These are phyloP conservation scores for Aureobasidium namibiae DNA, from an alignment of 2,329 filamentous ascomycete genomes.

Conservation along the genomic window DNA sequence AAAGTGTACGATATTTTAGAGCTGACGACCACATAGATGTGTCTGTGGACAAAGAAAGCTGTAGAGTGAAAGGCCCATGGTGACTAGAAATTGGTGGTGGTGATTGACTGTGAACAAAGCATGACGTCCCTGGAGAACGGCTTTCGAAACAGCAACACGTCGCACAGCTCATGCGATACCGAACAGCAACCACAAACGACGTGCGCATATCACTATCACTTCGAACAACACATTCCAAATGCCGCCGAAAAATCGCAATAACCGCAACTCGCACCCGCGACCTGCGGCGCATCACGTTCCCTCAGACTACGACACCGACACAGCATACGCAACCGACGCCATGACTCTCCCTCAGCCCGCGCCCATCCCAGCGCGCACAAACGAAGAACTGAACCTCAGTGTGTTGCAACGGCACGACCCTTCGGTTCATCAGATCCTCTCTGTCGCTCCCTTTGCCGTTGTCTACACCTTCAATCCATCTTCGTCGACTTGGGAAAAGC, in stretches of 20 bases:
- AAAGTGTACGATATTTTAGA: background rate
- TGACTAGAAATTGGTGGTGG: background rate
- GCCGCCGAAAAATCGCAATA: constrained; percentile 5
- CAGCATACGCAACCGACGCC: constrained; percentile 27
- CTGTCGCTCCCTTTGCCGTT: constrained; percentile 76
- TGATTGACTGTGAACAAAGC: background rate
- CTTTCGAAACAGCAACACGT: background rate
- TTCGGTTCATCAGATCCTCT: constrained; percentile 62
- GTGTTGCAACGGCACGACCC: constrained; percentile 78
- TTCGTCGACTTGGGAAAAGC: constrained; percentile 71
- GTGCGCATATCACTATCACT: background rate
- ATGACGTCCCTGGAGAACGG: constrained; percentile 1
- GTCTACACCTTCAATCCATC: constrained; percentile 69
- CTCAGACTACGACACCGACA: constrained; percentile 48
- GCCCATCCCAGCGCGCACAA: constrained; percentile 51
- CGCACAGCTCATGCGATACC: background rate
- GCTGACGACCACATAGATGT: background rate
- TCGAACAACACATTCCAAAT: background rate
- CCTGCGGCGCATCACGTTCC: background rate
- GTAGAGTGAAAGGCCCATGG: background rate
- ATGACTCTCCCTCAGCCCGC: constrained; percentile 15
- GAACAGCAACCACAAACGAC: background rate
- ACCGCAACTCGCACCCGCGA: constrained; percentile 8
- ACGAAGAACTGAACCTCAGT: constrained; percentile 77
- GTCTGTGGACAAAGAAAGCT: background rate